These are phyloP conservation scores for Aspergillus carlsbadensis DNA, from an alignment of 495 filamentous ascomycete species.

Conservation along the genomic window DNA sequence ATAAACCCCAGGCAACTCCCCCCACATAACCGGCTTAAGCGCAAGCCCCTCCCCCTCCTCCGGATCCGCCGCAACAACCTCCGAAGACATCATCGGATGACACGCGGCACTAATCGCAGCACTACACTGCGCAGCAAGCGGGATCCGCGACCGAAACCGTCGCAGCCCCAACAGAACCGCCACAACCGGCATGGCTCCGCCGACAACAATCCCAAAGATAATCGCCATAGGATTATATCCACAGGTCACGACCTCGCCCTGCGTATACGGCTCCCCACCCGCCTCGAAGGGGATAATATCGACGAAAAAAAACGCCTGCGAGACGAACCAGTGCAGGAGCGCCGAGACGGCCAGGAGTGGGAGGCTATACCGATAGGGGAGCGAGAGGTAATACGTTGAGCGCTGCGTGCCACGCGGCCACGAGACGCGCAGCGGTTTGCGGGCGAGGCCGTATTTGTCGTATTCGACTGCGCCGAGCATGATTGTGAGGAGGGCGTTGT, in stretches of 20 bases:
- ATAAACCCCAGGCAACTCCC: slow-evolving; percentile 3
- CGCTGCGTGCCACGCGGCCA: slow-evolving; percentile 36
- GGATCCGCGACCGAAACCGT: slow-evolving; percentile 23
- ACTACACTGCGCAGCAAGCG: slow-evolving; percentile 31
- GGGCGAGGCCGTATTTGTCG: slow-evolving; percentile 19
- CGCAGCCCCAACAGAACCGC: neutral
- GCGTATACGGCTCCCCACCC: neutral
- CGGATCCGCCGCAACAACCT: neutral
- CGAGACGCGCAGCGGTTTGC: slow-evolving; percentile 39
- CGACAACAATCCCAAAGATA: slow-evolving; percentile 2
- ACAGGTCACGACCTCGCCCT: slow-evolving; percentile 1
- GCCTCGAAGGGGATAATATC: slow-evolving; percentile 8
- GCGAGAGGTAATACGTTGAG: slow-evolving; percentile 39
- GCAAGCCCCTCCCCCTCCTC: slow-evolving; percentile 13
- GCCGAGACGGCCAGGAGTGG: slow-evolving; percentile 26
- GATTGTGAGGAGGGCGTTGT: slow-evolving; percentile 32
- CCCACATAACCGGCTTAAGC: slow-evolving; percentile 21
- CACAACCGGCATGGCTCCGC: neutral
- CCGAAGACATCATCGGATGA: slow-evolving; percentile 24
- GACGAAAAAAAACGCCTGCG: slow-evolving; percentile 36
- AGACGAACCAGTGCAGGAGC: slow-evolving; percentile 41
- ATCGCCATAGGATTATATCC: slow-evolving; percentile 12
- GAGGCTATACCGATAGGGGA: slow-evolving; percentile 42
- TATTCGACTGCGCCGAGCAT: slow-evolving; percentile 36
- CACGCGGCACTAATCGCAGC: slow-evolving; percentile 45